These are phyloP conservation scores for Cyclocybe aegerita DNA, from an alignment of 768 basidiomycete genomes.

Conservation along the genomic window DNA sequence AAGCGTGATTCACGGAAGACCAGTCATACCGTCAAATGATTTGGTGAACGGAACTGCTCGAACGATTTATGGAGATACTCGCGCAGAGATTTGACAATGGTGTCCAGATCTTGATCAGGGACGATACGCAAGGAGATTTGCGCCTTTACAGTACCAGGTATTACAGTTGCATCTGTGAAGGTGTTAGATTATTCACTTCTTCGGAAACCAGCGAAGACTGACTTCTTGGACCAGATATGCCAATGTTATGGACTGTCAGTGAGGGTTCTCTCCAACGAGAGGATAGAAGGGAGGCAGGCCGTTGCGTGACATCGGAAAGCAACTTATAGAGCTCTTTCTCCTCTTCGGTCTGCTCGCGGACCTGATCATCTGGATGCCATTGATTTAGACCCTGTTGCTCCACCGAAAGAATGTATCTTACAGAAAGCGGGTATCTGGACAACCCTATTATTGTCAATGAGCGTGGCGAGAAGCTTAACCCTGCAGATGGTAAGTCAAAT, in stretches of 20 bases:
- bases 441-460: constrained; percentile 55
- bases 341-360: constrained; percentile 63
- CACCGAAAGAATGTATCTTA: constrained; percentile 37
- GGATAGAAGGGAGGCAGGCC: constrained; percentile 65
- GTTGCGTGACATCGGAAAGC: constrained; percentile 67
- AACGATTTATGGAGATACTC: constrained; percentile 62
- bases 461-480: constrained; percentile 73
- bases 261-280: constrained; percentile 90
- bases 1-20: background rate
- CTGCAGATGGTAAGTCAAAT: constrained; percentile 32
- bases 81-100: constrained; percentile 61
- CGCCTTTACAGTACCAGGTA: constrained; percentile 81
- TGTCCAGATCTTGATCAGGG: constrained; percentile 84
- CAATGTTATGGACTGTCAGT: constrained; percentile 83
- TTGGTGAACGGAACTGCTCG: constrained; percentile 58
- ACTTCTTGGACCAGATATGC: constrained; percentile 83
- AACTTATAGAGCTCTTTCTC: constrained; percentile 70
- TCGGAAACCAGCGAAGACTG: constrained; percentile 17
- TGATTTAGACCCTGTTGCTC: background rate
- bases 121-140: constrained; percentile 91
- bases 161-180: constrained; percentile 75
- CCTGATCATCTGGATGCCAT: constrained; percentile 61
- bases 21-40: constrained; percentile 63
- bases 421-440: constrained; percentile 84
- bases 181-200: background rate